Base-by-base conservation (phyloP, 768 basidiomycete species). In the Austroboletus eburneus region DNA sequence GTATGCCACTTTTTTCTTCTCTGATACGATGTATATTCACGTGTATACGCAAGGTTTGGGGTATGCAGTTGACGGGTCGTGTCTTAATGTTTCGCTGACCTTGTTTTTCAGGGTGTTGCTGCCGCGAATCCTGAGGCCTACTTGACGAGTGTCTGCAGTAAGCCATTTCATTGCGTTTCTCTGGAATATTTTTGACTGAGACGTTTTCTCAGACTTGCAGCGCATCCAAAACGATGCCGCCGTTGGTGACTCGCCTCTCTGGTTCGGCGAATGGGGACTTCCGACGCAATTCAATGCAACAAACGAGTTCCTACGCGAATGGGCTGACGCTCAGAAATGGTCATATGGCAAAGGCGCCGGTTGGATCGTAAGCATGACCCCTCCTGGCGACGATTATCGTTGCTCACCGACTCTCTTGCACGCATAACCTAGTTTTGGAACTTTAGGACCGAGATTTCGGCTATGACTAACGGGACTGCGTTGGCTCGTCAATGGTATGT, bases 301-400 rank as follows among this genome's bases (percentile, higher is more conserved):
- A 3, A 74, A 85, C 43, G 73, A 58, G 1, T 87, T 87, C 69
- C 61, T 87, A 35, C 50, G 42, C 47, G 65, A 83, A 57, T 87
- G 85, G 85, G 85, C 83, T 10, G 86, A 87, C 54, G 83, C 85
- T 21, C 85, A 87, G 63, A 87, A 87, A 61, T 64, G 79, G 32
- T 70, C 76, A 1, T 87, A 86, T 43, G 72, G 74, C 44, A 64
- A 82, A 49, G 72, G 74, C 27, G 72, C 74, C 2, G 85, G 85
- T 22, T 87, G 84, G 83, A 72, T 86, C 34, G 83, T 84, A 52
- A 65, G 80, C 71, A 9, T 21, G 2, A 9, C 38, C 20, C n/a
- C n/a, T n/a, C n/a, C n/a, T n/a, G n/a, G n/a, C n/a, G n/a, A n/a
- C n/a, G n/a, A n/a, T n/a, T n/a, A n/a, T n/a, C n/a, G n/a, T n/a